Base-by-base conservation (phyloP, 345 rosid genomes). In the Populus pruinosa region DNA sequence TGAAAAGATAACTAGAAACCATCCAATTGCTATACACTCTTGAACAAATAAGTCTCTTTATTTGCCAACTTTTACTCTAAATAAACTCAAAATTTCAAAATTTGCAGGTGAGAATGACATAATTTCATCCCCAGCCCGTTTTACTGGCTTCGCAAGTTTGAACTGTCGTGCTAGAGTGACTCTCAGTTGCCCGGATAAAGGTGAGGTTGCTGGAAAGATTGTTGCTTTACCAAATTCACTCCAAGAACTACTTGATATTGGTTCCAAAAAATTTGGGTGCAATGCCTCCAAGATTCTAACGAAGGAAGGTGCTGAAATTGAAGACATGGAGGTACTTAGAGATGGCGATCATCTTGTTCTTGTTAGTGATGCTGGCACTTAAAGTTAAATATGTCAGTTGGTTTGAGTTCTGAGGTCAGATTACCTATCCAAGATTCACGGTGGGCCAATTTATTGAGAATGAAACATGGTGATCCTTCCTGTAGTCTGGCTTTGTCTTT, bases 331-430 rank as follows among this genome's bases (percentile, higher is more conserved):
- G 23, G 82, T 91, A 50, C 68, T 93, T 27, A 87, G 98, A 85
- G 98, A 93, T 78, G 98, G 94, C 7, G 98, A 95, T 82, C 84
- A 85, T 82, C 90, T 95, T 55, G 16, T 90, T 78, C 83, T 95
- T 70, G 83, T 81, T 27, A 85, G 87, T 61, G 81, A 62, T 31
- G 69, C 77, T 11, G 62, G 65, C 62, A 11, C 6, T 27, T 69
- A 67, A 61, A 56, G 10, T 59, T 53, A 33, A 44, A 38, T 49
- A 69, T 64, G 39, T 43, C 66, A 66, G 53, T 41, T 59, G 64
- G 5, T 25, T 25, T 23, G 64, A 23, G 12, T 59, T 59, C 29
- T n/a, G 63, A 59, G 63, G 11, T 59, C 63, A 59, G 27, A 59
- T 59, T 59, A 59, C 27, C 29, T 59, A 2, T 9, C 63, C 63